These are phyloP conservation scores for Furcasterigmium furcatum DNA, from an alignment of 2,329 filamentous ascomycete genomes.

Conservation along the genomic window DNA sequence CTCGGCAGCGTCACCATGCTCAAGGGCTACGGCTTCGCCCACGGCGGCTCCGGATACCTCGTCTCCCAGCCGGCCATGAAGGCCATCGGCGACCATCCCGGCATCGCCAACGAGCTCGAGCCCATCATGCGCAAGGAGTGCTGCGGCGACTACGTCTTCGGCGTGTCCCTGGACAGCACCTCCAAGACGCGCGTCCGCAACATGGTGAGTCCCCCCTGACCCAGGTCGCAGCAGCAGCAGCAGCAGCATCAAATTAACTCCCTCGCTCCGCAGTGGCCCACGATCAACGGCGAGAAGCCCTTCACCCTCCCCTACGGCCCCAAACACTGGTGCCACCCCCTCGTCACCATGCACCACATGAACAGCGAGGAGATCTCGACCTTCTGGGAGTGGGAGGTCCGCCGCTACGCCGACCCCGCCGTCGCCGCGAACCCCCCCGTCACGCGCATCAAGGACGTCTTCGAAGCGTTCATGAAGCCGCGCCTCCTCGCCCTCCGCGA, in stretches of 20 bases:
- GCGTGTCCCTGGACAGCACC: conserved; percentile 39
- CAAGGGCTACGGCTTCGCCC: conserved; percentile 41
- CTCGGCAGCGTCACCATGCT: conserved; percentile 46
- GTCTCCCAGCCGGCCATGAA: conserved; percentile 47
- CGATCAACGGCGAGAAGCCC: conserved; percentile 54
- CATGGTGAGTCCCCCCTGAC: conserved; percentile 29
- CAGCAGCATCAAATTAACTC: too few relatives aligned
- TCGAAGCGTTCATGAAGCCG: conserved; percentile 38
- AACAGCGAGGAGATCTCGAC: conserved; percentile 44
- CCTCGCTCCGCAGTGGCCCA: conserved; percentile 46
- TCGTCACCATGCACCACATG: conserved; percentile 55
- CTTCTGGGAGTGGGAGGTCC: conserved; percentile 49
- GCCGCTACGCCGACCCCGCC: conserved; percentile 22
- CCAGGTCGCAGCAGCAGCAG: too few relatives aligned
- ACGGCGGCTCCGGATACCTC: conserved; percentile 54
- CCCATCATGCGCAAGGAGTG: conserved; percentile 33
- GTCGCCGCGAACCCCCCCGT: conserved; percentile 17
- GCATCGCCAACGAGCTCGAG: conserved; percentile 45
- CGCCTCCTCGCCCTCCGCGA: conserved; percentile 32
- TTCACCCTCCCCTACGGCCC: conserved; percentile 42
- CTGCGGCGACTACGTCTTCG: conserved; percentile 51
- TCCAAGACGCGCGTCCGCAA: conserved; percentile 36
- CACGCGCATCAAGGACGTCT: conserved; percentile 45
- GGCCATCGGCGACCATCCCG: conserved; percentile 32
- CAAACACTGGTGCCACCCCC: conserved; percentile 52